phyloP scores from a whole-genome alignment of 495 filamentous ascomycete genomes.

The Trypethelium eluteriae region DNA sequence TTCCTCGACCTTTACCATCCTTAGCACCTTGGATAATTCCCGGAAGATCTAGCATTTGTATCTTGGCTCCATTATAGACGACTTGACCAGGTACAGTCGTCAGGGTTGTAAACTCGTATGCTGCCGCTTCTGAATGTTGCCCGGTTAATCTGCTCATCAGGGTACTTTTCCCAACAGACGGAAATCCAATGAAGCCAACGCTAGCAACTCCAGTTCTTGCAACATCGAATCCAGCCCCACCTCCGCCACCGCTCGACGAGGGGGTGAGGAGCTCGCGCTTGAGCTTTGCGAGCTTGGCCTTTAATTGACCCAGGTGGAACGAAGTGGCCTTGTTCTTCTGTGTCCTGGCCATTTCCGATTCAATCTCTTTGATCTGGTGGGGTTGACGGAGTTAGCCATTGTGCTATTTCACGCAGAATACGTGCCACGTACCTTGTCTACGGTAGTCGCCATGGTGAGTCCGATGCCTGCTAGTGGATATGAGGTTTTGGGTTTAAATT shows the following conservation, averaged over 20 bases:
- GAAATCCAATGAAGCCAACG: conserved; percentile 72
- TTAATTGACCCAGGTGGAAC: conserved; percentile 80
- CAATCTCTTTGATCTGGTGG: conserved; percentile 87
- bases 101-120: conserved; percentile 97
- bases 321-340: conserved; percentile 98
- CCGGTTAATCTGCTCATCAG: conserved; percentile 91
- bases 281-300: conserved; percentile 96
- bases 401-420: conserved; percentile 20
- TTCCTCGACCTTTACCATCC: conserved; percentile 94
- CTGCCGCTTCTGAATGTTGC: conserved; percentile 92
- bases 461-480: neutral
- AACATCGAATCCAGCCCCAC: conserved; percentile 89
- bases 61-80: conserved; percentile 90
- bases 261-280: conserved; percentile 93
- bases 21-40: conserved; percentile 99
- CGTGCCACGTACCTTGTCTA: conserved; percentile 68
- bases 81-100: conserved; percentile 97
- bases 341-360: conserved; percentile 94
- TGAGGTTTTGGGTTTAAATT: neutral
- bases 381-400: neutral
- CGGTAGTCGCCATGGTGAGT: conserved; percentile 82
- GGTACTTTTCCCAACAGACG: conserved; percentile 96
- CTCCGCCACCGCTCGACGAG: conserved; percentile 69
- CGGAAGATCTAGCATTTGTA: conserved; percentile 97
- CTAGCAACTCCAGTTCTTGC: conserved; percentile 95